These are phyloP conservation scores for Hypericum androsaemum DNA, from an alignment of 345 rosid genomes.

Conservation along the genomic window DNA sequence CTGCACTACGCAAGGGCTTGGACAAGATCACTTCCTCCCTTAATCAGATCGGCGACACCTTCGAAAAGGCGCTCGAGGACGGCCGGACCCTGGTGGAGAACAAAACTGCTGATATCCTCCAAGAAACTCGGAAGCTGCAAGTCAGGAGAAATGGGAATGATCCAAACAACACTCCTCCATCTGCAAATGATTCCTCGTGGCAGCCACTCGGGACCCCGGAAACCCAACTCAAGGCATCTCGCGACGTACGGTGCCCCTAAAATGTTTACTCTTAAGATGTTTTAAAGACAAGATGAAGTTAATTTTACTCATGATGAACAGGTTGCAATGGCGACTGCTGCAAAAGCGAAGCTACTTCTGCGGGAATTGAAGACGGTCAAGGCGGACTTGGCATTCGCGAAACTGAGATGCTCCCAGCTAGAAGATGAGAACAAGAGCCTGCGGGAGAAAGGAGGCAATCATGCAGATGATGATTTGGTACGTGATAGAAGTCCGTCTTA, in stretches of 20 bases:
- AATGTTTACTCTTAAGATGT: slow-evolving; percentile 4
- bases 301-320: slow-evolving; percentile 23
- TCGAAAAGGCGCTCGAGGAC: slow-evolving; percentile 92
- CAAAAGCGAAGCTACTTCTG: slow-evolving; percentile 91
- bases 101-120: slow-evolving; percentile 66
- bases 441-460: slow-evolving; percentile 73
- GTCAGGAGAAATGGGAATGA: slow-evolving; percentile 50
- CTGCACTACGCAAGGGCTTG: slow-evolving; percentile 59
- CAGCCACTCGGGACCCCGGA: slow-evolving; percentile 51
- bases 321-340: slow-evolving; percentile 99
- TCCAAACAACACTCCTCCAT: slow-evolving; percentile 25
- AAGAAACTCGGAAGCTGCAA: slow-evolving; percentile 67
- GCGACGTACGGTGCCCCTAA: slow-evolving; percentile 90
- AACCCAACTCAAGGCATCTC: slow-evolving; percentile 95
- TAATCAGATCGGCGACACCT: slow-evolving; percentile 79
- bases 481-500: neutral
- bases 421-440: slow-evolving; percentile 88
- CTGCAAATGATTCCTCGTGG: slow-evolving; percentile 40
- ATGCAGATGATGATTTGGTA: slow-evolving; percentile 94
- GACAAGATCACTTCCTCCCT: slow-evolving; percentile 63
- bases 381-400: slow-evolving; percentile 86
- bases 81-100: slow-evolving; percentile 73
- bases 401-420: slow-evolving; percentile 71
- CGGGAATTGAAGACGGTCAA: slow-evolving; percentile 87
- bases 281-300: no score